Base-by-base conservation (phyloP, 2,329 filamentous ascomycete species). In the Ceratocystis diversiconidia region DNA sequence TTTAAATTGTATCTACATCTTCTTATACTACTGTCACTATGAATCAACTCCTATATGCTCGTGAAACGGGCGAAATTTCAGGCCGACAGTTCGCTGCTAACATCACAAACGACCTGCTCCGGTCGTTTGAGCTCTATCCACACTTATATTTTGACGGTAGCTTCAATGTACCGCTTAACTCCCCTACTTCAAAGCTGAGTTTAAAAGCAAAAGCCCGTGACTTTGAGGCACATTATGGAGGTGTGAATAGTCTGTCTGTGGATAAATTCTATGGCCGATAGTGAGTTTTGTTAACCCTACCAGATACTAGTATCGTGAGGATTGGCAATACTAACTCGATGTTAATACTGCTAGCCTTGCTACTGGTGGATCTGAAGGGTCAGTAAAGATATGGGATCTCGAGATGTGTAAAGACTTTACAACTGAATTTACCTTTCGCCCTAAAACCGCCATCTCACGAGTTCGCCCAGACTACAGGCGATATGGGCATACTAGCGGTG, bases 331-430 rank as follows among this genome's bases (percentile, higher is more conserved):
- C 52, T 61, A 25, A 41, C 52, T 19, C 6, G 22, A 25, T 19
- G n/a, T 44, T 22, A 1, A 41, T 43, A 3, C 10, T 28, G 72
- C 73, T 70, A 88, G 89, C 69, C 80, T 96, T 68, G 75, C 96
- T 1, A 95, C 92, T 0, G 92, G 90, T 3, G 91, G 92, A 36
- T 87, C 89, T 3, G 90, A 96, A 72, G 89, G 88, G 8, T 88
- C 88, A 0, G 84, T 96, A 71, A 88, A 86, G 70, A 76, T 96
- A 59, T 96, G 92, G 92, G 87, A 96, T 75, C 81, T 96, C 5
- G 88, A 95, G 71, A 77, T 81, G 25, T 77, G 79, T 70, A 73
- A 72, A 12, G 78, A 78, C 68, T 74, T 77, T 5, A 77, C 75
- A 68, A 73, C 68, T 68, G 74, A 73, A 44, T 79, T 79, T 71